Conservation (phyloP, 2,329 filamentous ascomycete genomes). For the Fusarium temperatum region DNA sequence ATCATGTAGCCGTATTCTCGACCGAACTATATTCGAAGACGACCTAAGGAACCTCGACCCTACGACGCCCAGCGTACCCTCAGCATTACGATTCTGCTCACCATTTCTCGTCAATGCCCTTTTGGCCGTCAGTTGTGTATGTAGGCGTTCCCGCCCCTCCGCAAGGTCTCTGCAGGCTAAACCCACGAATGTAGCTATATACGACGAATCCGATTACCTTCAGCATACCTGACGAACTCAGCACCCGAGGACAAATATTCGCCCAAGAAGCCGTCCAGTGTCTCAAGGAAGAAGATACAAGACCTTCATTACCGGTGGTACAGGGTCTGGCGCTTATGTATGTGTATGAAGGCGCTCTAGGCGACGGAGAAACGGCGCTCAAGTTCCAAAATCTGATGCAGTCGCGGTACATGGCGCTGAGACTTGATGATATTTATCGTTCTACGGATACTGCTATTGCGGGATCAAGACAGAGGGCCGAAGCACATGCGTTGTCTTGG, state of each 20-base stretch:
- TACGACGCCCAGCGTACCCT: not conserved
- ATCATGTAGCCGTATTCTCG: slow-evolving; percentile 16
- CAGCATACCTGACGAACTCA: not conserved
- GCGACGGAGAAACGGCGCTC: slow-evolving; percentile 2
- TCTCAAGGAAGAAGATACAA: slow-evolving; percentile 6
- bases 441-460: slow-evolving; percentile 17
- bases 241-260: slow-evolving; percentile 14
- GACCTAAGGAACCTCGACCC: slow-evolving; percentile 19
- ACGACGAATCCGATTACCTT: slow-evolving; percentile 13
- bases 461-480: slow-evolving; percentile 14
- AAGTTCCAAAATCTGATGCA: slow-evolving; percentile 23
- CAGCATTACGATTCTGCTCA: slow-evolving; percentile 20
- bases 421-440: slow-evolving; percentile 12
- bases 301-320: slow-evolving; percentile 2
- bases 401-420: slow-evolving; percentile 14
- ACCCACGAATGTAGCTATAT: not conserved
- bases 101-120: slow-evolving; percentile 31
- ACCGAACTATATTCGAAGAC: slow-evolving; percentile 22
- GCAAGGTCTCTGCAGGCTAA: not conserved
- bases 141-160: not conserved
- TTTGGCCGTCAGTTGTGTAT: slow-evolving; percentile 30
- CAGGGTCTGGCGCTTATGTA: slow-evolving; percentile 23
- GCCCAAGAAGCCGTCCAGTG: slow-evolving; percentile 14
- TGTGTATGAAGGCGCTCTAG: slow-evolving; percentile 20
- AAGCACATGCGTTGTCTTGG: slow-evolving; percentile 26